Conservation (phyloP, 495 filamentous ascomycete species). For the Aspergillus olivimuriae region DNA sequence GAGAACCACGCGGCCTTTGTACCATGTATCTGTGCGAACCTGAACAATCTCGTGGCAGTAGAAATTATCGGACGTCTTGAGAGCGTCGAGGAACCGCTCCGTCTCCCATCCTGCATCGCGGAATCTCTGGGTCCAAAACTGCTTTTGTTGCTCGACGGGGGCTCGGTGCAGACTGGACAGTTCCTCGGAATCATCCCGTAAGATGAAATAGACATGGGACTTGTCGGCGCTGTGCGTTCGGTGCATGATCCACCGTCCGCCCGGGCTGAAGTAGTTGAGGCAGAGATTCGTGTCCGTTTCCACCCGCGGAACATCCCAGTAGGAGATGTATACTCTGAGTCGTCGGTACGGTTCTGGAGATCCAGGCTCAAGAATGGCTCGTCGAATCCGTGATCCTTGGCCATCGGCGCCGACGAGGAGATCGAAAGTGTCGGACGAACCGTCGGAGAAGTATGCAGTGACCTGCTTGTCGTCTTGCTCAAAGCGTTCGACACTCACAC, state of each 20-base stretch:
- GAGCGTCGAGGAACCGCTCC: conserved; percentile 31
- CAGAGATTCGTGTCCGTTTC: neutral
- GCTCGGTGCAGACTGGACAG: conserved; percentile 11
- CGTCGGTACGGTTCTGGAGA: conserved; percentile 16
- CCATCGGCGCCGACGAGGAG: conserved; percentile 48
- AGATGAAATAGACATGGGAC: conserved; percentile 19
- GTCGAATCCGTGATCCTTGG: conserved; percentile 33
- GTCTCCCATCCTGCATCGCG: conserved; percentile 39
- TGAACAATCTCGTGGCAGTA: conserved; percentile 38
- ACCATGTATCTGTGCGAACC: conserved; percentile 39
- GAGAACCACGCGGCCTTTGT: conserved; percentile 41
- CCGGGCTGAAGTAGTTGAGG: conserved; percentile 10
- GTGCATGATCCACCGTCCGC: conserved; percentile 20
- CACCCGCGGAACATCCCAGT: conserved; percentile 33
- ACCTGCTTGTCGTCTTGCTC: conserved; percentile 15
- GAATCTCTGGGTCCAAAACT: conserved; percentile 25
- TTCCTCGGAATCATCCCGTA: conserved; percentile 14
- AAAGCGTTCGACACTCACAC: conserved; percentile 11
- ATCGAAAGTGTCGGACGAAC: conserved; percentile 32
- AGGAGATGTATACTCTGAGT: conserved; percentile 25
- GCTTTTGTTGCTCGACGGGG: conserved; percentile 19
- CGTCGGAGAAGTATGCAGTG: conserved; percentile 32
- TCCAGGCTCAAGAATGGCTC: conserved; percentile 21
- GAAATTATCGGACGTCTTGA: conserved; percentile 38
- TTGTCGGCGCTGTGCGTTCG: conserved; percentile 17